These are phyloP conservation scores for Talaromyces sp. DNA, from an alignment of 2,329 filamentous ascomycete genomes.

Conservation along the genomic window DNA sequence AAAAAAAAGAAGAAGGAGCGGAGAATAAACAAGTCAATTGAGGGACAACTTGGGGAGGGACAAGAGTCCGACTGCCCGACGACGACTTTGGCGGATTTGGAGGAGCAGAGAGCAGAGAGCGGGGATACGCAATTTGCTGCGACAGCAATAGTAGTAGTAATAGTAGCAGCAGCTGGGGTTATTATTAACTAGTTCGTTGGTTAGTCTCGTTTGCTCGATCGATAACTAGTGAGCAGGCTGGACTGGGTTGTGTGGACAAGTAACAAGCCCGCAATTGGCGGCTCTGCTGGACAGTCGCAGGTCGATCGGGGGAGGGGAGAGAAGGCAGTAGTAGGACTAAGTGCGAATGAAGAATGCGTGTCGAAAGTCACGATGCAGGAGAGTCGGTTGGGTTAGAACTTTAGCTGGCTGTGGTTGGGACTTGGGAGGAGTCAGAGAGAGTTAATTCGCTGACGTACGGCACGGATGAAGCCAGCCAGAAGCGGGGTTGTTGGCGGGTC, in stretches of 20 bases:
- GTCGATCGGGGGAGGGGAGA: background rate
- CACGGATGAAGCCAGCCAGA: conserved; percentile 9
- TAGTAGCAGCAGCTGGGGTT: background rate
- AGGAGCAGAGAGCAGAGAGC: background rate
- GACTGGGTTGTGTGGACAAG: background rate
- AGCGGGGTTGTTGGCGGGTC: conserved; percentile 8
- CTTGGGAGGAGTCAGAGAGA: background rate
- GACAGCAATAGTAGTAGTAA: background rate
- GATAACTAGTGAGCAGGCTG: background rate
- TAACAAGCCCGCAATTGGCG: background rate
- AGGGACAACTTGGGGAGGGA: background rate
- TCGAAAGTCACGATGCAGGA: background rate
- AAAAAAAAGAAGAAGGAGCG: background rate
- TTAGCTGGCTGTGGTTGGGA: background rate
- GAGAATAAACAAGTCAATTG: background rate
- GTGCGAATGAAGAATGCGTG: background rate
- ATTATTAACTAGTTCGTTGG: background rate
- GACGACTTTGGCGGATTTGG: background rate
- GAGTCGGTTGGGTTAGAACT: background rate
- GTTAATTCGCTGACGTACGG: conserved; percentile 5
- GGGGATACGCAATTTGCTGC: background rate
- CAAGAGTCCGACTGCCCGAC: background rate
- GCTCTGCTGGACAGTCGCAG: background rate
- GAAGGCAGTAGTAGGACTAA: no score
- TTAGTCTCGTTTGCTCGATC: background rate